These are phyloP conservation scores for Didymosphaeria variabile DNA, from an alignment of 2,329 filamentous ascomycete species.

Conservation along the genomic window DNA sequence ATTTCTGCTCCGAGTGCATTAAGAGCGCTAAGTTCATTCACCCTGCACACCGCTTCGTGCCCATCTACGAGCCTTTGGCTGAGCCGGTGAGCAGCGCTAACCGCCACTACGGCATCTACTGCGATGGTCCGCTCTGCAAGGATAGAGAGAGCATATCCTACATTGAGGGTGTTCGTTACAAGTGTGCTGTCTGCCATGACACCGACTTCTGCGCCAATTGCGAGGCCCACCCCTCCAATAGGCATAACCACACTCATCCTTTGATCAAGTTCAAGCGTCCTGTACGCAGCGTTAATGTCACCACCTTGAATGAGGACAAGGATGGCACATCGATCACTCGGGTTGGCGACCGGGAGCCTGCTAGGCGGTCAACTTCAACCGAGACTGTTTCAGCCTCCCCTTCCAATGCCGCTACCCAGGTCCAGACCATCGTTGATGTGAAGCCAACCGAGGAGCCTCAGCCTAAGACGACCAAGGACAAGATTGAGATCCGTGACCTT, in stretches of 20 bases:
- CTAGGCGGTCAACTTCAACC: conserved; percentile 55
- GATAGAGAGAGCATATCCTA: conserved; percentile 62
- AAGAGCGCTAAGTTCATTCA: conserved; percentile 74
- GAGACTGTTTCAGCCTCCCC: conserved; percentile 58
- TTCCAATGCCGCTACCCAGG: conserved; percentile 66
- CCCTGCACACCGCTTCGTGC: conserved; percentile 85
- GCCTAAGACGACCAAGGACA: conserved; percentile 49
- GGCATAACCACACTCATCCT: conserved; percentile 94
- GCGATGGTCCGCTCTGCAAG: conserved; percentile 89
- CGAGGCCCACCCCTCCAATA: conserved; percentile 84
- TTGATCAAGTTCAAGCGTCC: conserved; percentile 97
- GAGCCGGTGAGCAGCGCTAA: conserved; percentile 57
- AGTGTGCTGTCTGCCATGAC: conserved; percentile 95
- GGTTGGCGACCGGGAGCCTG: conserved; percentile 73
- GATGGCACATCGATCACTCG: conserved; percentile 70
- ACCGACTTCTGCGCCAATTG: conserved; percentile 94
- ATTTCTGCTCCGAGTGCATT: conserved; percentile 85
- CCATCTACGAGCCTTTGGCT: conserved; percentile 78
- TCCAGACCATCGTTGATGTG: conserved; percentile 69
- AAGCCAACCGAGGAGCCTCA: conserved; percentile 65
- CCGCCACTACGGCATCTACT: conserved; percentile 87
- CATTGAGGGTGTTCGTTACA: conserved; percentile 90
- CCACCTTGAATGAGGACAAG: conserved; percentile 80
- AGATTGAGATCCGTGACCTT: conserved; percentile 52
- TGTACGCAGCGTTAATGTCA: conserved; percentile 86